These are phyloP conservation scores for Camellia lanceoleosa DNA, from an alignment of 148 eudicot species.

Conservation along the genomic window DNA sequence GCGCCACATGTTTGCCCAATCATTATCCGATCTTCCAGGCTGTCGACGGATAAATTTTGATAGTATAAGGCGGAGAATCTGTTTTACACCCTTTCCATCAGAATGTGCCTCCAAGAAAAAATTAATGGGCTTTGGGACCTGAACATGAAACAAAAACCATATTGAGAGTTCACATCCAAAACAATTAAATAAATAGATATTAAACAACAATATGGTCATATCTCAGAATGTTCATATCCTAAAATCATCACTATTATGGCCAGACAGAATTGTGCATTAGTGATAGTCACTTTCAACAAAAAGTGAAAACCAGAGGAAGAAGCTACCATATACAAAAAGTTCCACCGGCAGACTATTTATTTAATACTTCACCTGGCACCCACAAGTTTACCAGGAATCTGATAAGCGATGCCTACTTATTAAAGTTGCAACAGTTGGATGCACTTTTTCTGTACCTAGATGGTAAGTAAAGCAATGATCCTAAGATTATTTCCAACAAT, in stretches of 20 bases:
- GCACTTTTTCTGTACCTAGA: background rate
- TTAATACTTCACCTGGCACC: background rate
- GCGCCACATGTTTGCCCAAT: slow-evolving; percentile 95
- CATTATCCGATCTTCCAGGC: slow-evolving; percentile 73
- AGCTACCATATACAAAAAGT: background rate
- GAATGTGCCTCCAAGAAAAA: slow-evolving; percentile 64
- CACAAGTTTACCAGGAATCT: slow-evolving; percentile 6
- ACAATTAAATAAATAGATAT: background rate
- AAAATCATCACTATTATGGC: background rate
- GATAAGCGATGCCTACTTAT: background rate
- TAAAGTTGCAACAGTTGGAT: background rate
- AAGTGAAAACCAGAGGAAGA: slow-evolving; percentile 1
- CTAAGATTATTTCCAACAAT: background rate
- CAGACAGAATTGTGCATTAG: background rate
- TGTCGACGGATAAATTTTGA: slow-evolving; percentile 88
- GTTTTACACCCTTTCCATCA: slow-evolving; percentile 90
- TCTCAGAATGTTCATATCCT: background rate
- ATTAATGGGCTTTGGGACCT: slow-evolving; percentile 91
- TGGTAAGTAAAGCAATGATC: slow-evolving; percentile 1
- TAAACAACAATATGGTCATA: background rate
- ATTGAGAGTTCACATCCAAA: slow-evolving; percentile 1
- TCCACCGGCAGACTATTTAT: background rate
- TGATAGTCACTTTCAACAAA: background rate
- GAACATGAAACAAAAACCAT: slow-evolving; percentile 22
- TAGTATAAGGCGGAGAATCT: slow-evolving; percentile 85